Percentiles rank a stretch among this genome's conserved stretches.
phyloP scores from a whole-genome alignment of 768 basidiomycete species.

The Pilatotrama ljubarskyi region DNA sequence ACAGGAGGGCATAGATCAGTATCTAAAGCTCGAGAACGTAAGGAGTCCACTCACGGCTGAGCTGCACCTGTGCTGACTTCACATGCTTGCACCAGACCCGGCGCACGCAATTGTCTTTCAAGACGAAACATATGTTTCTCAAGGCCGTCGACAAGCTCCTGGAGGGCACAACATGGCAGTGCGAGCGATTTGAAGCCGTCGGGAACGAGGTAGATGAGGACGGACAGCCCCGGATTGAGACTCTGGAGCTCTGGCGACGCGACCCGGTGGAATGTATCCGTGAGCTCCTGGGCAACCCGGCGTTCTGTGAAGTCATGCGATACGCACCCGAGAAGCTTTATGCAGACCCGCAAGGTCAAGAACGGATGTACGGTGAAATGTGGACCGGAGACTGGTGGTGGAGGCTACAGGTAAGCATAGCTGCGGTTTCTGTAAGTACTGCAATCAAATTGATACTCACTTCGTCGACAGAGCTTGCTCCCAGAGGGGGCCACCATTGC shows the following conservation, averaged over 20 bases:
- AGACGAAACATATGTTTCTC: slow-evolving; percentile 27
- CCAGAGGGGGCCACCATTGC: slow-evolving; percentile 30
- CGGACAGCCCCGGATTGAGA: slow-evolving; percentile 7
- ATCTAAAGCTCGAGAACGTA: slow-evolving; percentile 34
- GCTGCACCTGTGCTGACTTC: not conserved
- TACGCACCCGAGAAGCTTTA: slow-evolving; percentile 27
- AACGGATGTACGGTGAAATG: slow-evolving; percentile 16
- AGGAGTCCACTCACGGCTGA: not conserved
- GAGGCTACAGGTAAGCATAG: slow-evolving; percentile 24
- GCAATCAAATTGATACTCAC: not conserved
- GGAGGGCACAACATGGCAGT: slow-evolving; percentile 28
- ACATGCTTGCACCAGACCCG: slow-evolving; percentile 25
- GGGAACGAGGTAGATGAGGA: slow-evolving; percentile 16
- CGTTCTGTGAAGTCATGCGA: slow-evolving; percentile 28
- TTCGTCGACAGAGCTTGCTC: slow-evolving; percentile 12
- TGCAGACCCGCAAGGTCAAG: slow-evolving; percentile 22
- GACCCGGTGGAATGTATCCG: slow-evolving; percentile 31
- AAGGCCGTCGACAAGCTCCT: slow-evolving; percentile 32
- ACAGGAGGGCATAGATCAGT: slow-evolving; percentile 29
- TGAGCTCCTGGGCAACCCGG: slow-evolving; percentile 32
- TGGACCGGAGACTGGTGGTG: slow-evolving; percentile 31
- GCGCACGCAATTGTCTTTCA: slow-evolving; percentile 26
- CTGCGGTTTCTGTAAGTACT: not conserved
- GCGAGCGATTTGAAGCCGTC: slow-evolving; percentile 17
- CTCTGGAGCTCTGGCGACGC: slow-evolving; percentile 27